These are phyloP conservation scores for Funneliformis mosseae DNA, from an alignment of 192 early-diverging fungal species.

Conservation along the genomic window DNA sequence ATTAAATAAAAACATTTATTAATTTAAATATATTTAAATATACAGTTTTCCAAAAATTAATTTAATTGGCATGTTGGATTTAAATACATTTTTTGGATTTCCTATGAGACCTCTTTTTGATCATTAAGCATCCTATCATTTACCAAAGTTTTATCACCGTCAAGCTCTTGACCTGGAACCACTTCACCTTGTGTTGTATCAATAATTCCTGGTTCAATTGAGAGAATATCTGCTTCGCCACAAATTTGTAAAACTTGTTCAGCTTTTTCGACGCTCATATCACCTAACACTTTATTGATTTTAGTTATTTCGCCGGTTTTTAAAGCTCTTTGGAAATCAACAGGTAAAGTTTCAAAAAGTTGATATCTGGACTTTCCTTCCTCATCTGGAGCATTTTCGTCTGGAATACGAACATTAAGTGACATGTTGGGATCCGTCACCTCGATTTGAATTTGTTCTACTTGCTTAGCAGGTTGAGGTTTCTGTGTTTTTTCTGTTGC, in stretches of 20 bases:
- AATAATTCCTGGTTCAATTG: constrained; percentile 46
- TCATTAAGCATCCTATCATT: neutral
- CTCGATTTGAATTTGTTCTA: constrained; percentile 74
- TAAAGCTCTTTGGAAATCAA: constrained; percentile 74
- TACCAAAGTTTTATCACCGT: neutral
- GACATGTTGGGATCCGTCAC: constrained; percentile 69
- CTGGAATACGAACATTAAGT: constrained; percentile 69
- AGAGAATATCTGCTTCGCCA: constrained; percentile 69
- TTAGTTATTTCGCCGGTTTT: constrained; percentile 75
- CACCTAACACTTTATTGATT: constrained; percentile 81
- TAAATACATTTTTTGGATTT: too few species aligned
- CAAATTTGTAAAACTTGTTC: constrained; percentile 78
- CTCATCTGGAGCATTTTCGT: constrained; percentile 53
- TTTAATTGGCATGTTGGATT: too few species aligned
- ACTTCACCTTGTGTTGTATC: constrained; percentile 46
- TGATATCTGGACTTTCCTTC: constrained; percentile 62
- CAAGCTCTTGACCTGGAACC: neutral
- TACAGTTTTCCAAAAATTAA: too few species aligned
- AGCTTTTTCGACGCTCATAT: constrained; percentile 68
- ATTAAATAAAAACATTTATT: too few species aligned
- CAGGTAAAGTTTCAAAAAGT: constrained; percentile 72
- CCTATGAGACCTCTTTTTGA: neutral
- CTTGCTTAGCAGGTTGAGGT: constrained; percentile 44
- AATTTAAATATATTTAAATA: too few species aligned
- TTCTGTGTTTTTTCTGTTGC: constrained; percentile 52